Conservation (phyloP, 169 alveolate species). For the Plasmodium blacklocki region DNA sequence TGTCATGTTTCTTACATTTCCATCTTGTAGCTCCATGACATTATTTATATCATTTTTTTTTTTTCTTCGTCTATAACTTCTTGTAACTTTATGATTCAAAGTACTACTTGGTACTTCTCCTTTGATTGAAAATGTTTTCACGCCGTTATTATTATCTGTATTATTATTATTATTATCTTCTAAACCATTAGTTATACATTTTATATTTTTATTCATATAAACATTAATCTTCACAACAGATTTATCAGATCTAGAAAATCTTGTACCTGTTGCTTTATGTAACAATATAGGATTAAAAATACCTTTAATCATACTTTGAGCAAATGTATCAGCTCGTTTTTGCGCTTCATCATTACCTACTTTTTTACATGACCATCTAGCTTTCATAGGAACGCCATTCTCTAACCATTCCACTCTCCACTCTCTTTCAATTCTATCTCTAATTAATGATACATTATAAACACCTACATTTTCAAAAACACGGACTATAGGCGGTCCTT, state of each 20-base stretch:
- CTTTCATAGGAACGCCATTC: constrained; percentile 81
- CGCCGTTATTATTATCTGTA: constrained; percentile 4
- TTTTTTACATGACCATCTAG: constrained; percentile 88
- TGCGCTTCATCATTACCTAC: constrained; percentile 88
- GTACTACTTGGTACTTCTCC: background rate
- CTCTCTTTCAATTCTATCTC: constrained; percentile 84
- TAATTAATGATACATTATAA: constrained; percentile 83
- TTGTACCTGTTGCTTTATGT: constrained; percentile 88
- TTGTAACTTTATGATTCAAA: too few species aligned
- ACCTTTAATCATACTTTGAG: constrained; percentile 85
- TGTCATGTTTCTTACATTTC: background rate
- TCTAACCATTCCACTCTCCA: constrained; percentile 88
- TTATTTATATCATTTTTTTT: background rate
- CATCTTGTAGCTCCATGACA: background rate
- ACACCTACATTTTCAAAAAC: constrained; percentile 83
- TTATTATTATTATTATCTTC: background rate
- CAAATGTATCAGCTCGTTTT: constrained; percentile 85
- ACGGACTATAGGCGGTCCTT: constrained; percentile 87
- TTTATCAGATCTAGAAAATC: constrained; percentile 75
- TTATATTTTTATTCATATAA: constrained; percentile 53
- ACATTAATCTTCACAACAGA: constrained; percentile 70
- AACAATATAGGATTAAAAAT: constrained; percentile 83
- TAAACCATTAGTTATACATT: constrained; percentile 14
- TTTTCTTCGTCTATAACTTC: too few species aligned
- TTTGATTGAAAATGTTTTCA: background rate